Conservation (phyloP, 495 filamentous ascomycete species). For the Penicillium argentinense region DNA sequence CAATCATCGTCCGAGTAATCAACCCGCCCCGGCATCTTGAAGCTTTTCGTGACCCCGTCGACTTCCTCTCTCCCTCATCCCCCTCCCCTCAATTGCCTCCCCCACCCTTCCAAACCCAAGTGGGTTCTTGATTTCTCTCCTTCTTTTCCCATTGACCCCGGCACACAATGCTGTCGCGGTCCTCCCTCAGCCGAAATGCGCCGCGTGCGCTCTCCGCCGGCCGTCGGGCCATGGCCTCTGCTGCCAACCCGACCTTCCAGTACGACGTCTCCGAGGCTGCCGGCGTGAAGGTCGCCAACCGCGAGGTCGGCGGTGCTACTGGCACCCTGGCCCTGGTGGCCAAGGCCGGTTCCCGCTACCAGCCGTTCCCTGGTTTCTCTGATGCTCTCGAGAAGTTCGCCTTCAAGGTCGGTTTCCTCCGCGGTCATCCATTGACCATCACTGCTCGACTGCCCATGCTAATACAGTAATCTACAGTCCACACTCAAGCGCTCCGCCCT, state of each 20-base stretch:
- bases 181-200: slow-evolving; percentile 73
- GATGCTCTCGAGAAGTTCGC: slow-evolving; percentile 90
- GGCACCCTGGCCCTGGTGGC: slow-evolving; percentile 87
- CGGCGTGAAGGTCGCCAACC: slow-evolving; percentile 86
- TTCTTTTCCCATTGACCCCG: slow-evolving; percentile 34
- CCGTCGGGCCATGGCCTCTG: slow-evolving; percentile 76
- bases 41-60: slow-evolving; percentile 48
- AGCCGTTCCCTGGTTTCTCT: slow-evolving; percentile 83
- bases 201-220: slow-evolving; percentile 65
- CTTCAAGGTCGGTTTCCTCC: slow-evolving; percentile 74
- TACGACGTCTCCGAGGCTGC: slow-evolving; percentile 83
- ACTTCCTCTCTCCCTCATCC: slow-evolving; percentile 31
- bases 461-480: slow-evolving; percentile 53
- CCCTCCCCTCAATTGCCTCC: slow-evolving; percentile 42
- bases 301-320: slow-evolving; percentile 84
- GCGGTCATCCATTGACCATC: slow-evolving; percentile 25
- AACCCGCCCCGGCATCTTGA: slow-evolving; percentile 46
- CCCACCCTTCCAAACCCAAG: slow-evolving; percentile 32
- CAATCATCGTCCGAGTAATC: slow-evolving; percentile 47
- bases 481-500: slow-evolving; percentile 82
- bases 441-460: background rate
- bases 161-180: slow-evolving; percentile 79
- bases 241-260: slow-evolving; percentile 75
- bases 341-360: slow-evolving; percentile 89
- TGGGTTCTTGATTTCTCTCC: slow-evolving; percentile 33